Base-by-base conservation (phyloP, 2,329 filamentous ascomycete genomes). In the Fusarium sp. region DNA sequence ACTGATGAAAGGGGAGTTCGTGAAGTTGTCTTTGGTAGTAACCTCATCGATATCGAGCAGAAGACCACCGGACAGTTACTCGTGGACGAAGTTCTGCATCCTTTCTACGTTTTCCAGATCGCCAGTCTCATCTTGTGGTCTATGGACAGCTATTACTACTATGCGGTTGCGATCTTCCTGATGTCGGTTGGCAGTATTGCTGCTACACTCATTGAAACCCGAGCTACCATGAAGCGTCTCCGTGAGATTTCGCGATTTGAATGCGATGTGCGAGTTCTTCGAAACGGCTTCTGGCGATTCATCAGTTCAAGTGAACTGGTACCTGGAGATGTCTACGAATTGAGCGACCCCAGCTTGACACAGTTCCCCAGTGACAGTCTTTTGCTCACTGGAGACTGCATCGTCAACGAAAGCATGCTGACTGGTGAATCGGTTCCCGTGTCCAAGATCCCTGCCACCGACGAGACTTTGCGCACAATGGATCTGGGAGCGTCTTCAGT, bases 341-440 rank as follows among this genome's bases (percentile, higher is more conserved):
- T 99, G 53, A 98, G 95, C 62, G 97, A 99, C 80, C 96, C 96
- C 4, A 94, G 91, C 18, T 85, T 99, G 30, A 89, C 89, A 6
- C 93, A 97, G 75, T 92, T 98, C 69, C 96, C 96, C 2, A 96
- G 93, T 76, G 96, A 99, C 80, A 97, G 95, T 80, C 84, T 99
- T 37, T 84, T 99, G 9, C 86, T 99, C 1, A 93, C 93, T 56
- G 97, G 96, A 42, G 97, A 99, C 81, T 98, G 95, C 77, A 98
- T 99, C 69, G 95, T 99, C 72, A 99, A 99, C 77, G 96, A 99
- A 82, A 98, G 96, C 82, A 99, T 99, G 96, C 88, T 99, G 38
- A 99, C 96, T 41, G 92, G 95, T 63, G 96, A 99, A 84, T 98
- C 96, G 42, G 95, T 99, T 7, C 97, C 96, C 5, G 95, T 99